A percentile compares a stretch with the other conserved stretches of the same genome.
Evolutionary conservation across 2,329 filamentous ascomycete species (phyloP).

Genomic region (Alternaria sp.): DNA sequence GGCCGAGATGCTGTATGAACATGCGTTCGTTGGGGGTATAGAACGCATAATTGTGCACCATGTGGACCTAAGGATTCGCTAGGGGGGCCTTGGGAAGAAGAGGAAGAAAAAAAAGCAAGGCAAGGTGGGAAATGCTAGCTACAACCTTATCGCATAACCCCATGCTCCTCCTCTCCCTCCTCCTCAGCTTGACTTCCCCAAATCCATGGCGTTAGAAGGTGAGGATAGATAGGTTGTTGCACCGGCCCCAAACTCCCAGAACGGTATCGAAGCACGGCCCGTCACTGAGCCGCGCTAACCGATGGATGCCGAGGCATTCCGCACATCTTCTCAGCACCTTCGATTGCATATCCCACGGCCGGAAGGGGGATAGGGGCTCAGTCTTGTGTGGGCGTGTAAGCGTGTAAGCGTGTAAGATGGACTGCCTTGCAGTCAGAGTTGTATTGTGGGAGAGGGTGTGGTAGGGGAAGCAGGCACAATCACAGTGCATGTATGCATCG

Average conservation of each 20-base stretch:
- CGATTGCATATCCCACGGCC: slow-evolving; percentile 37
- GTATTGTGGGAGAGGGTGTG: slow-evolving; percentile 5
- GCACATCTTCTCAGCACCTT: slow-evolving; percentile 30
- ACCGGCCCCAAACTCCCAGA: slow-evolving; percentile 4
- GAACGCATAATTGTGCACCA: slow-evolving; percentile 3
- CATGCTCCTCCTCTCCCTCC: no score
- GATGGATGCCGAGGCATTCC: slow-evolving; percentile 33
- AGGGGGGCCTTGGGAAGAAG: background rate
- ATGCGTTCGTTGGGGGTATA: slow-evolving; percentile 8
- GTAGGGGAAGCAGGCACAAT: slow-evolving; percentile 21
- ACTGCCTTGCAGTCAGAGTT: background rate
- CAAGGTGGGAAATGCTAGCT: no score
- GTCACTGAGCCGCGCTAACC: slow-evolving; percentile 18
- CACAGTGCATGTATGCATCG: slow-evolving; percentile 17
- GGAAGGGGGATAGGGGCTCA: background rate
- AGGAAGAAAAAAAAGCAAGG: background rate
- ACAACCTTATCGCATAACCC: background rate
- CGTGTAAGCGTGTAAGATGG: background rate
- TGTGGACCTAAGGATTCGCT: slow-evolving; percentile 3
- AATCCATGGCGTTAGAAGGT: background rate
- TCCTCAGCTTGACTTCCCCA: background rate
- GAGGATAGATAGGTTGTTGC: background rate
- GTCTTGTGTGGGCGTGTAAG: background rate
- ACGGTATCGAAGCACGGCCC: slow-evolving; percentile 8
- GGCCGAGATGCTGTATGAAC: slow-evolving; percentile 7